Evolutionary conservation across 2,329 filamentous ascomycete genomes (phyloP).

Genomic region (Fusarium denticulatum): DNA sequence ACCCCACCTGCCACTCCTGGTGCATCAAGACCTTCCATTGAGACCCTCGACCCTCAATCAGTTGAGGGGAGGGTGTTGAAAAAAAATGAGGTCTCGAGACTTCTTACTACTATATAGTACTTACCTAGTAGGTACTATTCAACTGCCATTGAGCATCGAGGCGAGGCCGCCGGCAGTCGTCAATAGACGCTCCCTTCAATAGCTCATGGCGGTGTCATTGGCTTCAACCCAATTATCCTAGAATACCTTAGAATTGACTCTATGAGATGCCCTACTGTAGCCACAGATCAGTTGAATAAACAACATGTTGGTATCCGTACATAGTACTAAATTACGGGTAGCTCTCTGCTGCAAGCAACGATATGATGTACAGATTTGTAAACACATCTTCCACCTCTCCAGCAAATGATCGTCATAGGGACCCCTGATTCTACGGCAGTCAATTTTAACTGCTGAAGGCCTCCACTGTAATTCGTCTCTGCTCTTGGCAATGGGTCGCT

Average conservation of each 20-base stretch:
- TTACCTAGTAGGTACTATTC: background rate
- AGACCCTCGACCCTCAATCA: background rate
- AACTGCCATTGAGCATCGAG: background rate
- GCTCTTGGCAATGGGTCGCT: conserved; percentile 1
- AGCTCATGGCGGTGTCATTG: background rate
- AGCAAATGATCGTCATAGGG: conserved; percentile 6
- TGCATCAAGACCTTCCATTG: background rate
- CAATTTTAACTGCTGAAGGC: background rate
- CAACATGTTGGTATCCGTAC: background rate
- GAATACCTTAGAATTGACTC: background rate
- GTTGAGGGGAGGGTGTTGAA: background rate
- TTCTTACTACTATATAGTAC: background rate
- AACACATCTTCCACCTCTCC: background rate
- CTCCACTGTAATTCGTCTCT: conserved; percentile 2
- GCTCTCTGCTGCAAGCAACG: conserved; percentile 3
- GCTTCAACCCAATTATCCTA: background rate
- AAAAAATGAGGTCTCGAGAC: background rate
- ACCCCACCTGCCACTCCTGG: background rate
- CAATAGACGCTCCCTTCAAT: background rate
- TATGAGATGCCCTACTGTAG: background rate
- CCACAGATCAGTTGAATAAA: background rate
- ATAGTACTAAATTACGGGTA: background rate
- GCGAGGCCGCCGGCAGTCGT: conserved; percentile 3
- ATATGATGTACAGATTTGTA: background rate
- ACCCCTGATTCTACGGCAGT: conserved; percentile 17